A percentile compares a stretch with the other conserved stretches of the same genome.
phyloP scores from a whole-genome alignment of 257 asterid species.

The Mitragyna speciosa region DNA sequence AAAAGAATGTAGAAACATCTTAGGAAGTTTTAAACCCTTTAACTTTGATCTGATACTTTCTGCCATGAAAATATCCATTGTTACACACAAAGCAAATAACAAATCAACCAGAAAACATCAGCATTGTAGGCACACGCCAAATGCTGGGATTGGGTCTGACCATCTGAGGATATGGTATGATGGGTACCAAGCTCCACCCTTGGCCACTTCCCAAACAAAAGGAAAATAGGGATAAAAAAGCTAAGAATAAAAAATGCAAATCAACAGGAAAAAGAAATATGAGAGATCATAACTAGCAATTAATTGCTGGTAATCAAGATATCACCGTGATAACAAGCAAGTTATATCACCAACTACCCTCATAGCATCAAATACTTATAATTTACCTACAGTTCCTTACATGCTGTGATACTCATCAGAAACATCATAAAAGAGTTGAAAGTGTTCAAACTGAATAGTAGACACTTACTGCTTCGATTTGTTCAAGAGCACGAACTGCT shows the following conservation, averaged over 20 bases:
- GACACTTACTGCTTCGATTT: constrained; percentile 86
- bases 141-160: background rate
- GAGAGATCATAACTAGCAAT: too few species aligned
- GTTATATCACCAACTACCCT: background rate
- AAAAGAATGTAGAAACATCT: background rate
- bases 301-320: background rate
- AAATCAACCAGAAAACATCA: background rate
- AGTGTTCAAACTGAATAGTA: background rate
- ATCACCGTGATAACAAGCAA: background rate
- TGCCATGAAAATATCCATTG: background rate
- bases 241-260: too few species aligned
- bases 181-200: too few species aligned
- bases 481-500: constrained; percentile 72
- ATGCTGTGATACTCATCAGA: background rate
- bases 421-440: background rate
- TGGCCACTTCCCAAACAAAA: too few species aligned
- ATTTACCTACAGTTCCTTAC: background rate
- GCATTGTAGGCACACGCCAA: background rate
- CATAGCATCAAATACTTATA: background rate
- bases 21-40: background rate
- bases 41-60: background rate
- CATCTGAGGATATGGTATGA: too few species aligned
- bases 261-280: too few species aligned
- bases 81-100: background rate
- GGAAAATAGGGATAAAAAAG: too few species aligned